phyloP scores from a whole-genome alignment of 148 eudicot species.

The Vaccinium vitisidaea region DNA sequence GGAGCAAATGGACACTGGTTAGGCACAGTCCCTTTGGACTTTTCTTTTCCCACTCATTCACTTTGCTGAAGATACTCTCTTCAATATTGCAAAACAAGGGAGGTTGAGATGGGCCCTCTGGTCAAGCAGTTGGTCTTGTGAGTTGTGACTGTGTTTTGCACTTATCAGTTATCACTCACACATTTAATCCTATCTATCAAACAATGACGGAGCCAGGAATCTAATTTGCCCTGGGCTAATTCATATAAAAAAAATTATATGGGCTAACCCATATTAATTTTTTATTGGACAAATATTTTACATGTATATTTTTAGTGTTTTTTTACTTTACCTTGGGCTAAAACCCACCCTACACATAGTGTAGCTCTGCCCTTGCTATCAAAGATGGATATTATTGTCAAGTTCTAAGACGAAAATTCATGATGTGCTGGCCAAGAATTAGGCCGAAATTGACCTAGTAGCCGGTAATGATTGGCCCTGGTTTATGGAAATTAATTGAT shows the following conservation, averaged over 20 bases:
- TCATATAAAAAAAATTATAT: no score
- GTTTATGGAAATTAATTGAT: background rate
- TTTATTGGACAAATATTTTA: no score
- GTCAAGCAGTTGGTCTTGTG: conserved; percentile 37
- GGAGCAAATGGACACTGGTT: conserved; percentile 22
- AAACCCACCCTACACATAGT: no score
- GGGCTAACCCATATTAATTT: no score
- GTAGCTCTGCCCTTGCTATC: background rate
- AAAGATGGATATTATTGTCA: background rate
- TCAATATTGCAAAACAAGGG: background rate
- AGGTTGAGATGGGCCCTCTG: conserved; percentile 20
- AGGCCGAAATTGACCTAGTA: background rate
- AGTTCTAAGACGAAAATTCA: background rate
- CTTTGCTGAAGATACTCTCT: conserved; percentile 19
- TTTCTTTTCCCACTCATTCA: conserved; percentile 18
- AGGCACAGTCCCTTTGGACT: conserved; percentile 27
- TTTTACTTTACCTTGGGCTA: no score
- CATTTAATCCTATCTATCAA: background rate
- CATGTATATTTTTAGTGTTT: no score
- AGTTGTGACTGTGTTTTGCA: background rate
- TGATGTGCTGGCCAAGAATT: background rate
- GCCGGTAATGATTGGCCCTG: background rate
- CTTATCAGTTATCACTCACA: background rate
- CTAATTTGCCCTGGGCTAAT: no score
- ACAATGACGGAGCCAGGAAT: no score